Evolutionary conservation across 495 filamentous ascomycete species (phyloP).

Genomic region (Antarctomyces pellizariae): DNA sequence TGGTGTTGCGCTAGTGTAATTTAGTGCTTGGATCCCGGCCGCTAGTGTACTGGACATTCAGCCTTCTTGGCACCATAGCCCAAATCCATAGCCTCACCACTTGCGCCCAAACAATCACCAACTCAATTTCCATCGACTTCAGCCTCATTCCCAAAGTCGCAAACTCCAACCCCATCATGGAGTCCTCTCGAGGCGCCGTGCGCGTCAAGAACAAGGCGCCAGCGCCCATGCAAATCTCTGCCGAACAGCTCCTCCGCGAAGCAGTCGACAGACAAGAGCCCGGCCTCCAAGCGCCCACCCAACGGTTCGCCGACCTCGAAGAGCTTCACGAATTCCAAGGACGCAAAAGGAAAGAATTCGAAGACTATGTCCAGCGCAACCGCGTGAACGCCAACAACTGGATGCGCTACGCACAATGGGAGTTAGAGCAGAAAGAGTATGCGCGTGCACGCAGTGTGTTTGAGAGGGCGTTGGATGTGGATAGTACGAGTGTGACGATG

Average conservation of each 20-base stretch:
- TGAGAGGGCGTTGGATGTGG: slow-evolving; percentile 84
- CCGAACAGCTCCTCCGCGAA: slow-evolving; percentile 92
- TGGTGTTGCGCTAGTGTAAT: too few relatives aligned
- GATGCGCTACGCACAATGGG: slow-evolving; percentile 95
- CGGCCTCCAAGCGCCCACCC: slow-evolving; percentile 68
- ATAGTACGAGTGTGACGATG: slow-evolving; percentile 57
- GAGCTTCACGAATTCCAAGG: slow-evolving; percentile 96
- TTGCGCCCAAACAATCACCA: neutral
- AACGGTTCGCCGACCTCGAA: slow-evolving; percentile 88
- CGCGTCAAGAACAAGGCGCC: slow-evolving; percentile 96
- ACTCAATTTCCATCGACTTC: slow-evolving; percentile 1
- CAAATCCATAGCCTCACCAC: neutral
- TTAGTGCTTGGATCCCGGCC: too few relatives aligned
- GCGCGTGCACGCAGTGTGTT: slow-evolving; percentile 90
- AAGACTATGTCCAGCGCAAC: slow-evolving; percentile 93
- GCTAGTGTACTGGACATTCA: too few relatives aligned
- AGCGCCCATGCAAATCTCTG: slow-evolving; percentile 70
- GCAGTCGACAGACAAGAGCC: slow-evolving; percentile 94
- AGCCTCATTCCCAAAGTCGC: neutral
- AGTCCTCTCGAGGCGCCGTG: slow-evolving; percentile 78
- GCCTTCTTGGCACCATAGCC: slow-evolving; percentile 1
- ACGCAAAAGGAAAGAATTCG: slow-evolving; percentile 86
- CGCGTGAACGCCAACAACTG: slow-evolving; percentile 94
- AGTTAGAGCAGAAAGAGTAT: slow-evolving; percentile 95
- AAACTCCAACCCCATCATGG: slow-evolving; percentile 33